Percentiles rank a stretch among this genome's conserved stretches.
Evolutionary conservation across 2,329 filamentous ascomycete species (phyloP).

Genomic region (Trichoderma brevicompactum): DNA sequence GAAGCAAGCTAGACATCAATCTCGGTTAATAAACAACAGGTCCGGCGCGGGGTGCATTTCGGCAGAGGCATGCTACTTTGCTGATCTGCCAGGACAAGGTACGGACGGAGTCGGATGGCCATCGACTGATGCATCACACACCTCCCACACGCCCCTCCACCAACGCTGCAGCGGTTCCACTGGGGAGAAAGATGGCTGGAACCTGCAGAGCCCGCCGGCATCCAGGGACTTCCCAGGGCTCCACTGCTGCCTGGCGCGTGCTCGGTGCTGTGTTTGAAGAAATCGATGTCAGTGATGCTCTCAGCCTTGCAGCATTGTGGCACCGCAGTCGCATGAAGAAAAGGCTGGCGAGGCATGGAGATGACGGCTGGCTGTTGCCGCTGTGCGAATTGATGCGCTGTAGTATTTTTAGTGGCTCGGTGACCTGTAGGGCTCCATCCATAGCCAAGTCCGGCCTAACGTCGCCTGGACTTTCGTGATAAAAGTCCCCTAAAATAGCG

Average conservation of each 20-base stretch:
- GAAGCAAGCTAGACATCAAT: slow-evolving; percentile 16
- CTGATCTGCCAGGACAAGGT: slow-evolving; percentile 18
- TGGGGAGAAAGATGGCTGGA: neutral
- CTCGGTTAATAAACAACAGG: slow-evolving; percentile 12
- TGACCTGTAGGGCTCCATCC: slow-evolving; percentile 2
- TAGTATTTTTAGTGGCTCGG: neutral
- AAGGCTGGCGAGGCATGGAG: slow-evolving; percentile 4
- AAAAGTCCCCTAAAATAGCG: slow-evolving; percentile 14
- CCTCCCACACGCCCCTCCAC: slow-evolving; percentile 18
- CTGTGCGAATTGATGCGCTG: neutral
- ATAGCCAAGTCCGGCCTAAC: neutral
- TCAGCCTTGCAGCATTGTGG: slow-evolving; percentile 25
- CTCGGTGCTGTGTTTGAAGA: neutral
- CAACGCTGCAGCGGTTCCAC: slow-evolving; percentile 26
- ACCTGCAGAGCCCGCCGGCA: neutral
- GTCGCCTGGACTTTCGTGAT: neutral
- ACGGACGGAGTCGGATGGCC: slow-evolving; percentile 5
- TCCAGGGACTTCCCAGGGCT: slow-evolving; percentile 2
- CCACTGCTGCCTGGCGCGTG: slow-evolving; percentile 6
- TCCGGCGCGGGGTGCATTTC: slow-evolving; percentile 24
- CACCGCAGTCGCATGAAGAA: slow-evolving; percentile 2
- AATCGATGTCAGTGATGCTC: neutral
- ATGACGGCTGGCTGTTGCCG: neutral
- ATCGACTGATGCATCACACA: slow-evolving; percentile 18
- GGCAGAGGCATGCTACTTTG: slow-evolving; percentile 24